Base-by-base conservation (phyloP, 2,329 filamentous ascomycete species). In the Exophiala alcalophila region DNA sequence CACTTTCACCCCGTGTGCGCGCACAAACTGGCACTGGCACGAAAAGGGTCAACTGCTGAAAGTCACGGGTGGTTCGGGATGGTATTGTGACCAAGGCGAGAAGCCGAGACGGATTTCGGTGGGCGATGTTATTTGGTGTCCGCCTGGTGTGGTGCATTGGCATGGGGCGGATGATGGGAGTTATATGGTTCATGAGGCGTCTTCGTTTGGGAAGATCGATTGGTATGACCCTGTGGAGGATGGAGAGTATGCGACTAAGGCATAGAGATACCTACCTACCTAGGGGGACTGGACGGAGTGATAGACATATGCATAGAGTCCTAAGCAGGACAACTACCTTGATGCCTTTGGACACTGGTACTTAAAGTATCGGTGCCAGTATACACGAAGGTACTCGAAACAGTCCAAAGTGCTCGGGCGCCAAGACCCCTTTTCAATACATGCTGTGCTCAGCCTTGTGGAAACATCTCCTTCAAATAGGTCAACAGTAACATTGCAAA, bases 1-100 rank as follows among this genome's bases (percentile, higher is more conserved):
- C 33, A 67, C 56, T 29, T 70, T 71, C 45, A 62, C 64, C 1
- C 67, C 67, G 6, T 64, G 67, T 43, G 62, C 67, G 0, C 60
- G 67, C 10, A 71, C 67, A 4, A 58, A 67, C 52, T 71, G 68
- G 68, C 68, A 71, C 53, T 62, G 57, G 2, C 68, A 71, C 46
- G 65, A 68, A 34, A 57, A 61, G 10, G 68, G 67, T 3, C 68
- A 71, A 50, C 55, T 70, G 19, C 54, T 71, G 19, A 58, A 61
- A 25, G 66, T 70, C 1, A 57, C 62, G 9, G 57, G 62, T 2
- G 68, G 68, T 0, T 58, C 55, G 4, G 68, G 67, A 4, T 64
- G 68, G 59, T 58, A 70, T 14, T 71, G 68, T 42, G 65, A 68
- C 15, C 61, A 62, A 25, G 68, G 66, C 2, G 58, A 58, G 18